Base-by-base conservation (phyloP, 441 rosid genomes). In the Populus hybrid region DNA sequence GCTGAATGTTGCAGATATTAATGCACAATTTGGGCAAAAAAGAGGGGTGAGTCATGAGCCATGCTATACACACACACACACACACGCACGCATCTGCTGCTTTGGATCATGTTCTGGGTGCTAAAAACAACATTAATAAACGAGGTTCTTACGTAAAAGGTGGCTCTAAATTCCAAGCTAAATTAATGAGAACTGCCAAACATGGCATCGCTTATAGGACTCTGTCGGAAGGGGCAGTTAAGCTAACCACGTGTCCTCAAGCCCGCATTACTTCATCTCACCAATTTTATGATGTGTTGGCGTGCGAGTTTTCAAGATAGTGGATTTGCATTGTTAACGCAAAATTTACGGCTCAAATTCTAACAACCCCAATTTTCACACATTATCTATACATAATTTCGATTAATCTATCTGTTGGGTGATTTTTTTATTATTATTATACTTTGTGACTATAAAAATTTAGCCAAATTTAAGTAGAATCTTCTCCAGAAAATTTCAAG, bases 231-330 rank as follows among this genome's bases (percentile, higher is more conserved):
- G 50, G 57, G 32, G 64, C 28, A 73, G 74, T 61, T 68, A 18
- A 73, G 70, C 64, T 69, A 61, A 59, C 61, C 26, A 53, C 24
- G 21, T 63, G 66, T 57, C 18, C 66, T 63, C 0, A 5, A 42
- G 80, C 34, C 67, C 67, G n/a, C 7, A 72, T 61, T 70, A 69
- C 74, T 70, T 35, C 24, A 35, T 11, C 9, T 70, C 46, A 38
- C 79, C 75, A 77, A 1, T 28, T 59, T 24, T 28, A 30, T 26
- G 6, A 72, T 35, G 59, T 23, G 67, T 11, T 34, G 69, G 73
- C 81, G 53, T 46, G 80, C 24, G 32, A 30, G 32, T 30, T 30
- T 30, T 30, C 32, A 30, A 30, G 32, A 30, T 4, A 30, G 32
- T 30, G 32, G 32, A 30, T 30, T 0, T 30, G 32, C 32, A 3